These are phyloP conservation scores for Ceratocystis destructans DNA, from an alignment of 2,329 filamentous ascomycete species.

Conservation along the genomic window DNA sequence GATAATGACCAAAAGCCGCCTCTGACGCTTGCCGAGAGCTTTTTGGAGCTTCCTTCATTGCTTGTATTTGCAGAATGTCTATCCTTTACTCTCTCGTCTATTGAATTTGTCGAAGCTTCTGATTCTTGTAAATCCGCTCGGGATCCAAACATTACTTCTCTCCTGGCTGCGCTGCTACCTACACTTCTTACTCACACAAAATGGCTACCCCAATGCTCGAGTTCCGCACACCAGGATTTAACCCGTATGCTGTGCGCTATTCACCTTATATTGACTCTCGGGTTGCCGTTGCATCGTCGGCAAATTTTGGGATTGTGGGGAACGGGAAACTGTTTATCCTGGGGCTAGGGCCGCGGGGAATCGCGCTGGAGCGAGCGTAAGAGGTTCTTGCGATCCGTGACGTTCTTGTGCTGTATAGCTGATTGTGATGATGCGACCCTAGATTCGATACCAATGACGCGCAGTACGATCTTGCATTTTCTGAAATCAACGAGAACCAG, in stretches of 20 bases:
- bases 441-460: slow-evolving; percentile 96
- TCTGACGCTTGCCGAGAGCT: neutral
- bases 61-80: neutral
- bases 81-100: neutral
- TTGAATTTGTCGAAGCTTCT: neutral
- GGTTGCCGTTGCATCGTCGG: slow-evolving; percentile 76
- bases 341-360: slow-evolving; percentile 63
- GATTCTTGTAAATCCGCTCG: neutral
- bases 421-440: neutral
- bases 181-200: slow-evolving; percentile 16
- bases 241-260: slow-evolving; percentile 95
- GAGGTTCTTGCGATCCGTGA: slow-evolving; percentile 19
- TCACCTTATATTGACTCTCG: slow-evolving; percentile 95
- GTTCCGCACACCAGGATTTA: slow-evolving; percentile 84
- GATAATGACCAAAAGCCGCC: neutral
- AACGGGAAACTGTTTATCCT: slow-evolving; percentile 84
- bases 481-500: slow-evolving; percentile 92
- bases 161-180: neutral
- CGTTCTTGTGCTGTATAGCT: neutral
- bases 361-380: slow-evolving; percentile 68
- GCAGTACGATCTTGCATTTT: slow-evolving; percentile 90
- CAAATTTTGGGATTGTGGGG: slow-evolving; percentile 93
- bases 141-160: neutral
- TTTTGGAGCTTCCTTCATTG: neutral
- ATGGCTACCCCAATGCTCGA: slow-evolving; percentile 63